Percentiles rank a stretch among this genome's conserved stretches.
phyloP scores from a whole-genome alignment of 805 yeast species.

The Ogataea ramenticola region DNA sequence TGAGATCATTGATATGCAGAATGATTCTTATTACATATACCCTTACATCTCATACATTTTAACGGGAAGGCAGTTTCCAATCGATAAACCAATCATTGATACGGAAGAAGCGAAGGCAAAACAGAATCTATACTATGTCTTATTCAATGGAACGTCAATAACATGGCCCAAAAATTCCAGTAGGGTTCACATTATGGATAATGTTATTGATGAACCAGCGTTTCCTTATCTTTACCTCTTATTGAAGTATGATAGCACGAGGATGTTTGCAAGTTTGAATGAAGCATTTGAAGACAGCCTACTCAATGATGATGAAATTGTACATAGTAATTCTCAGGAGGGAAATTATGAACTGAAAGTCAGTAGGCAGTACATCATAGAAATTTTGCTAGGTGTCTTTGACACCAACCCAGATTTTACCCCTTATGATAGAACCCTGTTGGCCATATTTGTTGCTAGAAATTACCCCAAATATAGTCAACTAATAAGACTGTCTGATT shows the following conservation, averaged over 20 bases:
- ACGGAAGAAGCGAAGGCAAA: slow-evolving; percentile 36
- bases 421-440: slow-evolving; percentile 22
- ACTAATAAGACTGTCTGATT: slow-evolving; percentile 66
- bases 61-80: slow-evolving; percentile 79
- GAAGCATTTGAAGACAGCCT: slow-evolving; percentile 79
- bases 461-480: slow-evolving; percentile 83
- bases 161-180: slow-evolving; percentile 36
- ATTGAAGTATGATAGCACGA: slow-evolving; percentile 47
- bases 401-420: slow-evolving; percentile 30
- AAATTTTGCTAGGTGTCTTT: slow-evolving; percentile 57
- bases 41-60: slow-evolving; percentile 62
- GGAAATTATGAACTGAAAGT: slow-evolving; percentile 26
- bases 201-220: slow-evolving; percentile 34
- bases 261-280: slow-evolving; percentile 60
- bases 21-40: slow-evolving; percentile 31
- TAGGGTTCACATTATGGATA: slow-evolving; percentile 27
- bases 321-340: slow-evolving; percentile 11
- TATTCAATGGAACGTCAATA: slow-evolving; percentile 52
- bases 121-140: slow-evolving; percentile 40
- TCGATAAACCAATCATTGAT: slow-evolving; percentile 40
- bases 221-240: slow-evolving; percentile 67
- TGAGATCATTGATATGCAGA: slow-evolving; percentile 4
- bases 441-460: slow-evolving; percentile 69
- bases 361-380: slow-evolving; percentile 72
- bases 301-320: slow-evolving; percentile 53